phyloP scores from a whole-genome alignment of 805 yeast genomes.

The Candida quercuum region DNA sequence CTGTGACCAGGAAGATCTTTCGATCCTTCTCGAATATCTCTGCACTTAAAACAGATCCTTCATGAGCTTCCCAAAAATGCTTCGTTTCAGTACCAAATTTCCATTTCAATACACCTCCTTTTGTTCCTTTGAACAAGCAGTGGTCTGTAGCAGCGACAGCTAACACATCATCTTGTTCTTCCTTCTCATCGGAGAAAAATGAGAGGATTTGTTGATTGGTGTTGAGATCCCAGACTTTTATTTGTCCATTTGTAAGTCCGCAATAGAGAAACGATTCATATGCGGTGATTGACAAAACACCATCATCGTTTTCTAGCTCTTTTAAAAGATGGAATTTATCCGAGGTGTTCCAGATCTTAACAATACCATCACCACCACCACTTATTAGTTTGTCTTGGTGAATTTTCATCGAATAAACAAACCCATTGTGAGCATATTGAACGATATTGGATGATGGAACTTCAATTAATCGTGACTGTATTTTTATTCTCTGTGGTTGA shows the following conservation, averaged over 20 bases:
- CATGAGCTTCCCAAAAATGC: conserved; percentile 46
- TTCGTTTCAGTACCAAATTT: conserved; percentile 40
- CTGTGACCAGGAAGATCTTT: conserved; percentile 50
- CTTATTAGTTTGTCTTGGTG: conserved; percentile 41
- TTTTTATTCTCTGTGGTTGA: not conserved
- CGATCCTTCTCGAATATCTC: conserved; percentile 37
- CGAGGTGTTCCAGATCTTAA: conserved; percentile 69
- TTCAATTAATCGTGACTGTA: conserved; percentile 44
- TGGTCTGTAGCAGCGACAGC: conserved; percentile 52
- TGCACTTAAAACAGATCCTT: conserved; percentile 54
- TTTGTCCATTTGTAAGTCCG: conserved; percentile 68
- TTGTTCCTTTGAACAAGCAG: conserved; percentile 55
- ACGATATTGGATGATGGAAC: conserved; percentile 62
- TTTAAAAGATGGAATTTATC: conserved; percentile 23
- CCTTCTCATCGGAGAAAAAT: conserved; percentile 29
- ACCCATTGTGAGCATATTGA: conserved; percentile 88
- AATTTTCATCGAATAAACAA: conserved; percentile 59
- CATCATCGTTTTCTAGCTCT: conserved; percentile 56
- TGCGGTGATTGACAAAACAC: conserved; percentile 65
- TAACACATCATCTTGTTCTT: conserved; percentile 42
- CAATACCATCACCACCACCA: conserved; percentile 89
- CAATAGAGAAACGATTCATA: conserved; percentile 71
- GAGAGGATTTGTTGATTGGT: conserved; percentile 64
- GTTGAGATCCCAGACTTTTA: conserved; percentile 84
- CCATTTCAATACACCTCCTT: conserved; percentile 45